These are phyloP conservation scores for Mollisiaceae sp. DNA, from an alignment of 2,329 filamentous ascomycete species.

Conservation along the genomic window DNA sequence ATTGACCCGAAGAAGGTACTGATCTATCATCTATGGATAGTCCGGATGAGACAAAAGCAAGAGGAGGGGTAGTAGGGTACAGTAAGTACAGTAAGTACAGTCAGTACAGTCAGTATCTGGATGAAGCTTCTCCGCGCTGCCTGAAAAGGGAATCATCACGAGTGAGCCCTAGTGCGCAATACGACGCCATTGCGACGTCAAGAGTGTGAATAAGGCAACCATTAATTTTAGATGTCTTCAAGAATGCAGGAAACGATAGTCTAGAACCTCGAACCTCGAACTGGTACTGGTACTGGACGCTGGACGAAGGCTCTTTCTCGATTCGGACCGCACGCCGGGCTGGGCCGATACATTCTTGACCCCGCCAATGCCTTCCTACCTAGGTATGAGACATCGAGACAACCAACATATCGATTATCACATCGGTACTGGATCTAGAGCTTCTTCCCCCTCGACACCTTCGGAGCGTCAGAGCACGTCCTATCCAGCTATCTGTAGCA, in stretches of 20 bases:
- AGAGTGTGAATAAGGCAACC: not conserved
- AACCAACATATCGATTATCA: too few species aligned
- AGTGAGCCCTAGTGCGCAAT: not conserved
- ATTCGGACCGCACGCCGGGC: constrained; percentile 1
- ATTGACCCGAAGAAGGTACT: not conserved
- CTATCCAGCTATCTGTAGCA: not conserved
- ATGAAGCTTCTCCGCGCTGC: constrained; percentile 16
- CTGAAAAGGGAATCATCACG: constrained; percentile 13
- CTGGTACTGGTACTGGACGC: not conserved
- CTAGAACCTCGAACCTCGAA: not conserved
- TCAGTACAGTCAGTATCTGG: not conserved
- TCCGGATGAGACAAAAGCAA: constrained; percentile 2
- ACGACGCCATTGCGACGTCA: not conserved
- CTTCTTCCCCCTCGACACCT: too few species aligned
- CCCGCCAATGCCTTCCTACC: constrained; percentile 2
- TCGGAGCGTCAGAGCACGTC: not conserved
- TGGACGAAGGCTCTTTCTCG: constrained; percentile 4
- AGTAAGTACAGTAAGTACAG: too few species aligned
- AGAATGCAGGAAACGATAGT: not conserved
- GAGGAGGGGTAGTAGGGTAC: not conserved
- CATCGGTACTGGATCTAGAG: constrained; percentile 1
- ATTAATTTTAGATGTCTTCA: constrained; percentile 1
- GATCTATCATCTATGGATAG: not conserved
- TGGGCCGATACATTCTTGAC: not conserved
- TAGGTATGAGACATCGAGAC: constrained; percentile 1